Evolutionary conservation across 2,329 filamentous ascomycete genomes (phyloP), one percentile per base, ranked within the genome.

Genomic region (Penicillium brasilianum): DNA sequence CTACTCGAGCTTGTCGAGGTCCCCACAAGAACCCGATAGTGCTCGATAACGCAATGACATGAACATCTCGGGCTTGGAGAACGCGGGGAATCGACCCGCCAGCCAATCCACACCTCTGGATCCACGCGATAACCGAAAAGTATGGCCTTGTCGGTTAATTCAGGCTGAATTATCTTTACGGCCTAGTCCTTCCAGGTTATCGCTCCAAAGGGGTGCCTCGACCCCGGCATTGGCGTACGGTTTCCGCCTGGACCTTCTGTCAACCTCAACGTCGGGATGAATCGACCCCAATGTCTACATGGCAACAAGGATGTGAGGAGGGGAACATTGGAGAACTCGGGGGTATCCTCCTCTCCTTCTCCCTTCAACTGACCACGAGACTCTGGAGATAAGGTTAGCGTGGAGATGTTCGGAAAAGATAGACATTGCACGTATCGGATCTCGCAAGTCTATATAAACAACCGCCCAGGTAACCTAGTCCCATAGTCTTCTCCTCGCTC

Each of bases 321-420:
- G 48, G 30, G 48, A 50, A 32, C 22, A 30, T 43, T 48, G 48
- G 30, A 18, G 48, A 50, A 20, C 10, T n/a, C 34, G 48, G 48
- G 48, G 48, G 20, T 34, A 11, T n/a, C n/a, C 28, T 32, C 46
- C n/a, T 14, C n/a, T 20, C 6, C 6, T 11, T 13, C 30, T 32
- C 48, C 48, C 34, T 28, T 28, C 48, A 18, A 34, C 5, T 18
- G 28, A 32, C 20, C 30, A 34, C 28, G 28, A 50, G 30, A 50
- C 28, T 50, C 28, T 34, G 30, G 28, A 34, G 48, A 57, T 59
- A 57, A 62, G 55, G 39, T 49, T 39, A 32, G 48, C 41, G 37
- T 48, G 22, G 25, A 30, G 22, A 48, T 18, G n/a, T n/a, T 48
- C 16, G 22, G 22, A 10, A 11, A 48, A 11, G 44, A 48, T 28